Base-by-base conservation (phyloP, 192 early-diverging fungal species). In the Linnemannia exigua region DNA sequence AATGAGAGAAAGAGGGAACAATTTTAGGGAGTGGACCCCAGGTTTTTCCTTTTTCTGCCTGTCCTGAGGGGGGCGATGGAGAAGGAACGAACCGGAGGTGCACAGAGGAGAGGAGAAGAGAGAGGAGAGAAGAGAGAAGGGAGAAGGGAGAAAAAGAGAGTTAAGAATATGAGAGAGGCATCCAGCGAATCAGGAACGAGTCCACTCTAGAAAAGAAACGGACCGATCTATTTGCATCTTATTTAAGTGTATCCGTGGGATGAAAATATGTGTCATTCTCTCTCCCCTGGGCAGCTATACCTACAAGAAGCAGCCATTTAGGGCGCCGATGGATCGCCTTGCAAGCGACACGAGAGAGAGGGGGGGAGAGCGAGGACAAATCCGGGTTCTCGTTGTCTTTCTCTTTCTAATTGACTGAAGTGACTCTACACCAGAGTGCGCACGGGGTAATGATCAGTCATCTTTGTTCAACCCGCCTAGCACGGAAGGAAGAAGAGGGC, bases 121-220 rank as follows among this genome's bases (percentile, higher is more conserved):
- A n/a, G 44, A 46, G 44, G 25, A 54, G 22, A 25, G 52, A 25
- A 54, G 17, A 5, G 50, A 52, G 50, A 52, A 51, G 15, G 17
- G 20, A 20, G n/a, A n/a, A n/a, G n/a, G 22, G 25, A 31, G 3
- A 11, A 28, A 63, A 63, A 63, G 58, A 63, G 28, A 31, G 58
- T 63, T 63, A 72, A 72, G 47, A 72, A 74, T 50, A 33, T 20
- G 25, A 37, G 36, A 0, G 20, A n/a, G 67, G 33, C 11, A 22
- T 25, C 38, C 48, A 67, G 71, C 79, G 79, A 80, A 80, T 80
- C 79, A 80, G 79, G 48, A 67, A 47, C 79, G 70, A 80, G 79
- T 47, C 79, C 79, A 80, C 61, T n/a, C 41, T 28, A 5, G 22
- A 28, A 58, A 22, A 58, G 9, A 25, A 61, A 31, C 58, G 58